Base-by-base conservation (phyloP, 2,329 filamentous ascomycete species). In the Neoascochyta sp. region DNA sequence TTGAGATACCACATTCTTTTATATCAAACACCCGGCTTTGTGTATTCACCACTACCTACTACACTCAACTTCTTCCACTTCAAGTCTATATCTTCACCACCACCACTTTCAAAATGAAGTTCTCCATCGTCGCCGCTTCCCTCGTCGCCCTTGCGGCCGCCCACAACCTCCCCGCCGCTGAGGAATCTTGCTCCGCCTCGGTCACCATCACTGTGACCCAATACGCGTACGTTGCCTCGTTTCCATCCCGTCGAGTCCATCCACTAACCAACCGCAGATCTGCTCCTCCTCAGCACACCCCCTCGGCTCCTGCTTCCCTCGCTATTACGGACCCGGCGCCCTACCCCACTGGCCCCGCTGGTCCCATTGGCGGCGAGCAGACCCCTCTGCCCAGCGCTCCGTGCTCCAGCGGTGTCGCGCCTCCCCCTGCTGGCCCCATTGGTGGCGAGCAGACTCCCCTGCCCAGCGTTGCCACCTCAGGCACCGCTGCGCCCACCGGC, bases 181-280 rank as follows among this genome's bases (percentile, higher is more conserved):
- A 49, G 6, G 48, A 52, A 25, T 25, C 39, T 23, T 61, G 55
- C 45, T 32, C 41, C 16, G 33, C 34, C 12, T 21, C 44, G 19
- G 34, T 45, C 21, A 57, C 54, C 15, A 36, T 54, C 32, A 57
- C 54, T 13, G 45, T 58, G 27, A 61, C 57, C 32, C 33, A 44
- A 46, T 57, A 53, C 15, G 51, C 43, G 16, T 30, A 27, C 16
- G 18, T 34, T 9, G 23, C 32, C 13, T 4, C 7, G n/a, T 5
- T 9, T 4, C 5, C 19, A 10, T 23, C 8, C 13, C 18, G 8
- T 16, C 8, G 15, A 13, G 10, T 9, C 5, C 12, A 24, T 11
- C 15, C 5, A 13, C 31, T 48, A 39, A 50, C 21, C 13, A 2
- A 3, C 9, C 3, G 7, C 16, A 50, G 49, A 16, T 44, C 45